phyloP scores from a whole-genome alignment of 2,329 filamentous ascomycete genomes.

The Metarhizium brunneum region DNA sequence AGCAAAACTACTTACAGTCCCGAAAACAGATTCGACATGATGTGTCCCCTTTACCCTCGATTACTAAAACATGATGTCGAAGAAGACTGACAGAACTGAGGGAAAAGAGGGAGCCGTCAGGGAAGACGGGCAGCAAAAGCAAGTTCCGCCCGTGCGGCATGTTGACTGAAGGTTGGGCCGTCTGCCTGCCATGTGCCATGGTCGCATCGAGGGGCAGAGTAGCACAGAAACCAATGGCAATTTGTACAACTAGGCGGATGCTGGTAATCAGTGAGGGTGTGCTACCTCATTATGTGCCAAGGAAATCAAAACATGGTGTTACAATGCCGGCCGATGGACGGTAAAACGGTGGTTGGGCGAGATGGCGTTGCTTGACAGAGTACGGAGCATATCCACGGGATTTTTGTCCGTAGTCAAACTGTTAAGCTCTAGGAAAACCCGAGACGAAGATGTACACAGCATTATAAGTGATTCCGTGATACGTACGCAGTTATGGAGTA shows the following conservation, averaged over 20 bases:
- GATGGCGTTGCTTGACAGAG: too few species aligned
- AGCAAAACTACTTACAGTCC: neutral
- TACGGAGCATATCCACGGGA: too few species aligned
- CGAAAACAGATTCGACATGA: conserved; percentile 1
- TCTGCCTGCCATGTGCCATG: too few species aligned
- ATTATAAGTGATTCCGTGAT: too few species aligned
- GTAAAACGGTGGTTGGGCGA: too few species aligned
- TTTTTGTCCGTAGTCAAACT: too few species aligned
- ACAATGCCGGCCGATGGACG: too few species aligned
- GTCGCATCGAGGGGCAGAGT: neutral
- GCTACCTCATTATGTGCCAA: too few species aligned
- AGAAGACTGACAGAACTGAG: neutral
- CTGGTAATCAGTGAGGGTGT: neutral
- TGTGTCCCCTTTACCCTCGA: neutral
- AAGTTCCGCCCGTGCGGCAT: neutral
- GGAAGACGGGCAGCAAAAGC: neutral
- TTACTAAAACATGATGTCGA: neutral
- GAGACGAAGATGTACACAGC: too few species aligned
- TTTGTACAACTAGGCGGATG: neutral
- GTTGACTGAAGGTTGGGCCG: neutral
- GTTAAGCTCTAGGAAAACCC: too few species aligned
- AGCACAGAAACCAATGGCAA: neutral
- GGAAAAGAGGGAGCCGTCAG: neutral
- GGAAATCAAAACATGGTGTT: too few species aligned
- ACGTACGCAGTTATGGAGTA: too few species aligned